Evolutionary conservation across 2,329 filamentous ascomycete species (phyloP).

Genomic region (Talaromyces albobiverticillius): DNA sequence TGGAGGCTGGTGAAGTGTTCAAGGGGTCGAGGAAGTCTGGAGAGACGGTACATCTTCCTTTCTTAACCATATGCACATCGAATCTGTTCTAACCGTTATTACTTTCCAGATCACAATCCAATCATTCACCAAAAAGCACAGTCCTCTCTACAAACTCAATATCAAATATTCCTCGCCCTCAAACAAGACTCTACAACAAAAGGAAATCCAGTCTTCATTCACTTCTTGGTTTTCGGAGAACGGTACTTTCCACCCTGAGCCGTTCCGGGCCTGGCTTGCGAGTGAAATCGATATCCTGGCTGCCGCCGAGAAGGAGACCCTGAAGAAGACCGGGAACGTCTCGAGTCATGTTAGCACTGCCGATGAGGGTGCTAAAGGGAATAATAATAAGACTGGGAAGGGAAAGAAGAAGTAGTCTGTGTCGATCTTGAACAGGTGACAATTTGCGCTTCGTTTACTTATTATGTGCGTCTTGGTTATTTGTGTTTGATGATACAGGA

Average conservation of each 20-base stretch:
- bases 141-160: constrained; percentile 74
- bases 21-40: constrained; percentile 68
- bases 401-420: constrained; percentile 30
- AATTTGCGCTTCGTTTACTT: background rate
- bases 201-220: constrained; percentile 56
- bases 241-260: constrained; percentile 58
- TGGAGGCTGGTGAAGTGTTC: constrained; percentile 81
- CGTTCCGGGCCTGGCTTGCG: constrained; percentile 61
- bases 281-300: constrained; percentile 55
- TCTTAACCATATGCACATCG: background rate
- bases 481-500: too few relatives aligned
- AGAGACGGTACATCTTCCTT: constrained; percentile 54
- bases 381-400: constrained; percentile 18
- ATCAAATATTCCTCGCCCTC: constrained; percentile 49
- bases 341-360: constrained; percentile 20
- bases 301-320: constrained; percentile 43
- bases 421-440: too few relatives aligned
- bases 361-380: constrained; percentile 8
- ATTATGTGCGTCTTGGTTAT: constrained; percentile 30
- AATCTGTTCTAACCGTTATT: background rate
- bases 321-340: constrained; percentile 28
- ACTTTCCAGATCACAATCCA: constrained; percentile 65
- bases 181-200: constrained; percentile 41
- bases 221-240: constrained; percentile 60
- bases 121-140: constrained; percentile 72